Base-by-base conservation (phyloP, 1,139 yeast genomes). In the Sugiyamaella japonica region DNA sequence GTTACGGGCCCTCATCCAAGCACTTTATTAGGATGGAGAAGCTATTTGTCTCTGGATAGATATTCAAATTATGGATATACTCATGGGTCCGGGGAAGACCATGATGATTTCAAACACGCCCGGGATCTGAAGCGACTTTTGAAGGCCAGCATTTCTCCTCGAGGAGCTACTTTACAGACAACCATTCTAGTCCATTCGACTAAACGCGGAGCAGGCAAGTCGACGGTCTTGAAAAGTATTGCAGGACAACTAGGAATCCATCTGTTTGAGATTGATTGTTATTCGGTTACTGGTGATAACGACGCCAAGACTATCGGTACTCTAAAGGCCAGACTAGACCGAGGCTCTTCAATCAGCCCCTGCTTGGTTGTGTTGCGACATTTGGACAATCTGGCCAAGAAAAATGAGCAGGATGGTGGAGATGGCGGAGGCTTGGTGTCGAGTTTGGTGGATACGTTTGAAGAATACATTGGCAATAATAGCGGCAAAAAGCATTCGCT, bases 251-350 rank as follows among this genome's bases (percentile, higher is more conserved):
- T 85, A 52, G 97, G 97, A 0, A 70, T 85, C 20, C 87, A 88
- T 61, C 70, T 86, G 12, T 73, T 86, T 43, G 88, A 83, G 51
- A 71, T 93, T 13, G 96, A 90, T 62, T 84, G 90, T 43, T 78
- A 82, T 61, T 76, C 74, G 36, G 58, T 77, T 2, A 58, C 73
- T 20, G 70, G 75, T 5, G 90, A 91, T 1, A 83, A 88, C 34
- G 95, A 89, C 57, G 73, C 84, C 48, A 90, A 89, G 66, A 87
- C 95, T 0, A 75, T 93, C 32, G 99, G 97, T 0, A 72, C 81
- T 1, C 73, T 93, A 13, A 74, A 82, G 52, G 98, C 97, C 1
- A 83, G 85, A 63, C 75, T 89, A 7, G 98, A 90, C 60, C 78
- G 84, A 45, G 74, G 80, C 28, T 70, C 76, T 52, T 61, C 73